phyloP scores from a whole-genome alignment of 768 basidiomycete genomes.

The Rhizopogon salebrosus region DNA sequence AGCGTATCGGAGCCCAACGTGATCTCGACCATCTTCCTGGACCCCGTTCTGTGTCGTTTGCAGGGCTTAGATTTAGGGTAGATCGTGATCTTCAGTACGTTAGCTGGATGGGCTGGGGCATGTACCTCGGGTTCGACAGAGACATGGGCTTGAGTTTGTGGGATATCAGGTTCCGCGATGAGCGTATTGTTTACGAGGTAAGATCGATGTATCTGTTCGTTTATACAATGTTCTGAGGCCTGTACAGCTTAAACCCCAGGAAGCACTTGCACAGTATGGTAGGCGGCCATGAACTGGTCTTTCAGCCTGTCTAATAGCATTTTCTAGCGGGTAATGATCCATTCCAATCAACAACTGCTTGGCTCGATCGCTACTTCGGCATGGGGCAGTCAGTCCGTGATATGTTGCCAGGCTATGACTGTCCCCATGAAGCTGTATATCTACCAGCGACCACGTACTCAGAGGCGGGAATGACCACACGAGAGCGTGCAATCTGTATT shows the following conservation, averaged over 20 bases:
- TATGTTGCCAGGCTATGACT: conserved; percentile 64
- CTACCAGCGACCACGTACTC: conserved; percentile 54
- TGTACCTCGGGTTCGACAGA: conserved; percentile 58
- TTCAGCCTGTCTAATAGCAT: neutral
- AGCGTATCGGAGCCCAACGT: conserved; percentile 32
- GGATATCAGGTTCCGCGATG: conserved; percentile 53
- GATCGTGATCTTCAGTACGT: conserved; percentile 47
- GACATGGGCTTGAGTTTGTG: conserved; percentile 64
- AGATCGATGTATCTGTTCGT: neutral
- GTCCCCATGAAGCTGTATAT: conserved; percentile 55
- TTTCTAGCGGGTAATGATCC: conserved; percentile 54
- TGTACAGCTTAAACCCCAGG: conserved; percentile 50
- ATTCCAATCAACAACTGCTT: conserved; percentile 54
- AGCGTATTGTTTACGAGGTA: conserved; percentile 60
- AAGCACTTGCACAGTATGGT: conserved; percentile 60
- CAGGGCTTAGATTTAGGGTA: conserved; percentile 53
- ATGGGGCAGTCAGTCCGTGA: conserved; percentile 56
- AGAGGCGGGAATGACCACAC: conserved; percentile 36
- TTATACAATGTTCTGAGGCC: neutral
- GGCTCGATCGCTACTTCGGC: conserved; percentile 60
- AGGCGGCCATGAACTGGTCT: neutral
- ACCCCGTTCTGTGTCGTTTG: conserved; percentile 57
- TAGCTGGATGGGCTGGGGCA: conserved; percentile 65
- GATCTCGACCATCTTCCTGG: conserved; percentile 65
- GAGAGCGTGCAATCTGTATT: conserved; percentile 55